Evolutionary conservation across 1,284 basidiomycete species (phyloP).

Genomic region (Cryptococcus jaspeensis): DNA sequence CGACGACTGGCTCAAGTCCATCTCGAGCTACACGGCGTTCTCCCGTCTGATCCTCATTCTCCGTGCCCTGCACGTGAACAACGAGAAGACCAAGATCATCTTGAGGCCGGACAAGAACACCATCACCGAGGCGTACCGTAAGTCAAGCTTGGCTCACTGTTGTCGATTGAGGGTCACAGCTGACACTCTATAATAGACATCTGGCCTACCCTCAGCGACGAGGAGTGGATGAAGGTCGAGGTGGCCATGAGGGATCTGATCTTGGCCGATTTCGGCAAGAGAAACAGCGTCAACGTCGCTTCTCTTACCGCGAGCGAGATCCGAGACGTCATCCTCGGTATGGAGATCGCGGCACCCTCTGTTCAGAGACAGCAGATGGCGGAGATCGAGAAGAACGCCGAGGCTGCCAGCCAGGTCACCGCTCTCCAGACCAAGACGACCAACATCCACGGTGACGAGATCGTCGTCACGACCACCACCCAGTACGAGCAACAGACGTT

Average conservation of each 20-base stretch:
- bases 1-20: conserved; percentile 98
- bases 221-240: conserved; percentile 99
- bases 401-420: conserved; percentile 85
- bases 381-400: conserved; percentile 93
- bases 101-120: conserved; percentile 90
- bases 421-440: conserved; percentile 97
- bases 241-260: conserved; percentile 94
- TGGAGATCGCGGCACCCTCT: conserved; percentile 57
- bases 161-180: neutral
- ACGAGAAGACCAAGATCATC: conserved; percentile 97
- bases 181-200: conserved; percentile 58
- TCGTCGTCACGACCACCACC: conserved; percentile 94
- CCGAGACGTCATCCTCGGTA: conserved; percentile 92
- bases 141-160: neutral
- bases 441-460: conserved; percentile 88
- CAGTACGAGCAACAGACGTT: conserved; percentile 98
- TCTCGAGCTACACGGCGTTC: conserved; percentile 98
- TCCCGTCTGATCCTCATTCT: conserved; percentile 93
- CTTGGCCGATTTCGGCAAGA: conserved; percentile 94
- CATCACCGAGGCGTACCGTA: conserved; percentile 87
- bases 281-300: conserved; percentile 98
- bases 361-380: conserved; percentile 98
- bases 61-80: conserved; percentile 97
- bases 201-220: conserved; percentile 92
- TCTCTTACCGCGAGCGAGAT: conserved; percentile 95